Conservation (phyloP, 495 filamentous ascomycete genomes). For the Penicillium fimorum region DNA sequence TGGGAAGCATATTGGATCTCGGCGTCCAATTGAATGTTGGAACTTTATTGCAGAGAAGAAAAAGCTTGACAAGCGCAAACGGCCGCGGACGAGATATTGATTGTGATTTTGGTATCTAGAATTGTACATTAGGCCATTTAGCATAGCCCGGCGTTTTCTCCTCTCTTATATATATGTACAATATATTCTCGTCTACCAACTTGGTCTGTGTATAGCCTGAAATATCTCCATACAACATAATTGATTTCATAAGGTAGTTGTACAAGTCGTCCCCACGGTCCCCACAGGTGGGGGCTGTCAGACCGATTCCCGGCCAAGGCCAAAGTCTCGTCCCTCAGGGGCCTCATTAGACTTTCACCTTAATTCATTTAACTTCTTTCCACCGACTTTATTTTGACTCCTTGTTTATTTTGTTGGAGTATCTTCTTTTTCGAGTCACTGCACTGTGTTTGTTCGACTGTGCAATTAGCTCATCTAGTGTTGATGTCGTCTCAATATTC, state of each 20-base stretch:
- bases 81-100: constrained; percentile 17
- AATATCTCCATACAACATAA: neutral
- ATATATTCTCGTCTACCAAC: neutral
- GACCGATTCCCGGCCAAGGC: no score
- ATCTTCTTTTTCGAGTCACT: neutral
- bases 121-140: constrained; percentile 6
- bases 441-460: neutral
- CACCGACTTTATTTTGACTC: neutral
- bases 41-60: constrained; percentile 37
- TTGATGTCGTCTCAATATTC: no score
- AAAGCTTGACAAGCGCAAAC: constrained; percentile 36
- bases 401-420: neutral
- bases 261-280: neutral
- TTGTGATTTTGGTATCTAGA: constrained; percentile 8
- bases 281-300: neutral
- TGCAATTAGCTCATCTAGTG: no score
- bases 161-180: constrained; percentile 6
- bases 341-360: neutral
- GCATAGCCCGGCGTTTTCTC: constrained; percentile 14
- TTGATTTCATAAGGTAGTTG: neutral
- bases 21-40: constrained; percentile 76
- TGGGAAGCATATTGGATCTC: constrained; percentile 68
- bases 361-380: neutral
- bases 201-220: neutral
- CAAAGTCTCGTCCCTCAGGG: no score